Base-by-base conservation (phyloP, 208 protist species). In the Wallacemonas sp. region DNA sequence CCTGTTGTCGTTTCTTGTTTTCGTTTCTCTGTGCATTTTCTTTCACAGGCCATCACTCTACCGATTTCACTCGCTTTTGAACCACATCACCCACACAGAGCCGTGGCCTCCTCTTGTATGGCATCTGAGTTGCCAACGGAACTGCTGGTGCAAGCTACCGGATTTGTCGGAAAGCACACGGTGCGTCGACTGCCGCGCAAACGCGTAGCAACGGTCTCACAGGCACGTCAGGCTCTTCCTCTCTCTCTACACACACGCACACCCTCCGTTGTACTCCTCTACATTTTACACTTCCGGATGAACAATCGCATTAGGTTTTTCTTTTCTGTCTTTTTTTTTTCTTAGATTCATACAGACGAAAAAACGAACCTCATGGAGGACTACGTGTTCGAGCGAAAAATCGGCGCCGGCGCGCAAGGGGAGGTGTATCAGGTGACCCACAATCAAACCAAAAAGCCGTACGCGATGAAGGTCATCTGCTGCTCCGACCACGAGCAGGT, bases 401-500 rank as follows among this genome's bases (percentile, higher is more conserved):
- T 96, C 43, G 91, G 91, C 57, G 71, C 77, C 66, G 91, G 91
- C 21, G 85, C 86, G 14, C 85, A 96, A 47, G 91, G 91, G 17
- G 61, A 81, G 16, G 87, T 96, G n/a, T 92, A 88, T 62, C 54
- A 80, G 57, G 91, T 95, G 1, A 47, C 70, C 23, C 81, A 94
- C 62, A 71, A 65, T 29, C 54, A 63, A 36, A 80, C 74, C 12
- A 76, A 78, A 26, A 76, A 78, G 57, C 43, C 64, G 24, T 87
- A 93, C 65, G 91, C 91, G 19, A 88, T 94, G 82, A 96, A 96
- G 63, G 78, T 94, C 6, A 90, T 96, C 48, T 80, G 72, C 64
- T 93, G 86, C 70, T 27, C 47, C 1, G 81, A 85, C 41, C 73
- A 88, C 33, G 70, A 75, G 41, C 75, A 85, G 58, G 80, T 93